Evolutionary conservation across 148 eudicot genomes (phyloP), one percentile per base, ranked within the genome.

Genomic region (Pouteria glomerata): DNA sequence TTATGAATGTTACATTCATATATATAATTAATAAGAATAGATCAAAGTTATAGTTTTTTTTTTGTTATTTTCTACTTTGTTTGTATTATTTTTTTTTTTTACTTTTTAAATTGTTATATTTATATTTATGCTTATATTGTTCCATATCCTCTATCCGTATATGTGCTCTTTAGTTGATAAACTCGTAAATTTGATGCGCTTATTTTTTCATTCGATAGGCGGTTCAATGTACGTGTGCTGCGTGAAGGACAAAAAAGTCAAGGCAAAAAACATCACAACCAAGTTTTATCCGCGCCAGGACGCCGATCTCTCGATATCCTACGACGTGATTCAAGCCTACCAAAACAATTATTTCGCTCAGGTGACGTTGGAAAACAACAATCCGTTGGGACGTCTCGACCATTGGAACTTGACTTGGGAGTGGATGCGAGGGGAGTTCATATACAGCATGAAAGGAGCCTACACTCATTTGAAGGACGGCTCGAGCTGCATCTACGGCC

Each of bases 341-440:
- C 84, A 84, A 16, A 84, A 84, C 77, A 88, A 84, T 71, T 93
- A 93, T 80, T 45, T 31, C 11, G 98, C 90, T 0, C 93, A 93
- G 52, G 96, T 93, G 57, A 93, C 98, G 30, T 85, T 93, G 21
- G 84, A 88, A 31, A 93, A 93, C 71, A 68, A 80, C 78, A 82
- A 88, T 58, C 93, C 93, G 0, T 69, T 90, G 6, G 96, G 98
- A 14, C 88, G 93, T 3, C 90, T 93, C 47, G 93, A 93, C 79
- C 96, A 84, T 18, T 93, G 98, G 98, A 93, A 93, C 74, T 42
- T 93, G 52, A 90, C 98, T 0, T 93, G 91, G 88, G 96, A 93
- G 29, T 93, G 98, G 98, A 88, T 83, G 96, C 70, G 93, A 63
- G 92, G 94, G 19, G 96, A 93, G 77, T 93, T 93, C 82, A 93